These are phyloP conservation scores for Haematococcus sp. DNA, from an alignment of 139 green algal species.

Conservation along the genomic window DNA sequence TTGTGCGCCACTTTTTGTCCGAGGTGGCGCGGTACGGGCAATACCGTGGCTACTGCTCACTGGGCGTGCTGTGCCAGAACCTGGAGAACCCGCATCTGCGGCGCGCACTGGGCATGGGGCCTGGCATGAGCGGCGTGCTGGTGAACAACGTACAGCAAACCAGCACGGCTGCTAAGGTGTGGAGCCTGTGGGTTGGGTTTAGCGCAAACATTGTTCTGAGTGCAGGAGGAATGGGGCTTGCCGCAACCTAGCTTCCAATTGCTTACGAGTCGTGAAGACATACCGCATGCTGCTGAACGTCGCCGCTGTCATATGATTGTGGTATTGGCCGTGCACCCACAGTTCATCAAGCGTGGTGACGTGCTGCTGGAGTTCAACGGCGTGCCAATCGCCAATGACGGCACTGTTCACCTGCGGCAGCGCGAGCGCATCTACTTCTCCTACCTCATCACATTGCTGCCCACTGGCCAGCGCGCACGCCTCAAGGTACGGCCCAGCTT, in stretches of 20 bases:
- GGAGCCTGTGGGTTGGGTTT: background rate
- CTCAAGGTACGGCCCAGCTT: constrained; percentile 32
- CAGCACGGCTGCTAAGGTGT: constrained; percentile 25
- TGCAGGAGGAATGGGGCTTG: no score
- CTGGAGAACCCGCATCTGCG: constrained; percentile 71
- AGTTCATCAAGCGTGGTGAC: constrained; percentile 58
- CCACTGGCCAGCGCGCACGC: constrained; percentile 33
- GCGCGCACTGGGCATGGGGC: constrained; percentile 48
- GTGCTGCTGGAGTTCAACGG: constrained; percentile 74
- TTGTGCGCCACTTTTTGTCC: constrained; percentile 48
- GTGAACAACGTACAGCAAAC: constrained; percentile 67
- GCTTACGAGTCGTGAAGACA: no score
- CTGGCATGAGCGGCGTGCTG: constrained; percentile 57
- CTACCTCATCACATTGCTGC: constrained; percentile 59
- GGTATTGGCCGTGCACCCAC: background rate
- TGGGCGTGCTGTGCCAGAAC: constrained; percentile 69
- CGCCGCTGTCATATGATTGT: no score
- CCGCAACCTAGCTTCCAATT: no score
- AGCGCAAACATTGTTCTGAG: no score
- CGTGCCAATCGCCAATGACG: constrained; percentile 55
- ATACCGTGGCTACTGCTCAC: constrained; percentile 56
- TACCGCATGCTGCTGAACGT: no score
- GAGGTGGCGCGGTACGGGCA: constrained; percentile 35
- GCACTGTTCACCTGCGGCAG: constrained; percentile 59
- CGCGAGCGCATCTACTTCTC: constrained; percentile 77